Percentiles rank a stretch among this genome's conserved stretches.
Evolutionary conservation across 208 protist genomes (phyloP).

Genomic region (Trypanosoma platydactyli): DNA sequence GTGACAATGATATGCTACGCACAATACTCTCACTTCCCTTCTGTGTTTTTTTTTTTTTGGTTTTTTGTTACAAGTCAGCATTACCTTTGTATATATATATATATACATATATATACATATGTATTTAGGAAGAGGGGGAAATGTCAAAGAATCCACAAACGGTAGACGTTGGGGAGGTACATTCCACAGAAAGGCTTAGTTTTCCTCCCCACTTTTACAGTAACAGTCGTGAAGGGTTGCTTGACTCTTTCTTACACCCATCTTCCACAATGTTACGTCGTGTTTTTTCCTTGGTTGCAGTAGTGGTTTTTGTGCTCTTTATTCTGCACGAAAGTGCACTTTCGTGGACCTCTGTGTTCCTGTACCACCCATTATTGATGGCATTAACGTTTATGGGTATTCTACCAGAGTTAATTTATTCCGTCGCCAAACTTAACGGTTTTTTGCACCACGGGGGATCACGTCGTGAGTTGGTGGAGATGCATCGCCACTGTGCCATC

Average conservation of each 20-base stretch:
- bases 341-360: slow-evolving; percentile 30
- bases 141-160: neutral
- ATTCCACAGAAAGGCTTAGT: neutral
- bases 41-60: slow-evolving; percentile 17
- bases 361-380: slow-evolving; percentile 65
- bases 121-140: neutral
- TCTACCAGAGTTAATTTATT: slow-evolving; percentile 47
- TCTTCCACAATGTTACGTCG: slow-evolving; percentile 5
- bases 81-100: slow-evolving; percentile 4
- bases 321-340: neutral
- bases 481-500: slow-evolving; percentile 43
- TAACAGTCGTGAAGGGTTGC: neutral
- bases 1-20: neutral
- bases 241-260: neutral
- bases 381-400: slow-evolving; percentile 42
- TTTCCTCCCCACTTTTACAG: neutral
- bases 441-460: neutral
- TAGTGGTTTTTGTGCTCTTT: slow-evolving; percentile 11
- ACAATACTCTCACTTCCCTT: too few relatives aligned
- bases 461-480: slow-evolving; percentile 28
- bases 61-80: neutral
- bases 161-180: neutral
- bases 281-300: neutral
- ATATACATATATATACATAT: slow-evolving; percentile 33
- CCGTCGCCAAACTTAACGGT: slow-evolving; percentile 30